Evolutionary conservation across 83 land plant species (phyloP).

Genomic region (Isoetes engelmannii): DNA sequence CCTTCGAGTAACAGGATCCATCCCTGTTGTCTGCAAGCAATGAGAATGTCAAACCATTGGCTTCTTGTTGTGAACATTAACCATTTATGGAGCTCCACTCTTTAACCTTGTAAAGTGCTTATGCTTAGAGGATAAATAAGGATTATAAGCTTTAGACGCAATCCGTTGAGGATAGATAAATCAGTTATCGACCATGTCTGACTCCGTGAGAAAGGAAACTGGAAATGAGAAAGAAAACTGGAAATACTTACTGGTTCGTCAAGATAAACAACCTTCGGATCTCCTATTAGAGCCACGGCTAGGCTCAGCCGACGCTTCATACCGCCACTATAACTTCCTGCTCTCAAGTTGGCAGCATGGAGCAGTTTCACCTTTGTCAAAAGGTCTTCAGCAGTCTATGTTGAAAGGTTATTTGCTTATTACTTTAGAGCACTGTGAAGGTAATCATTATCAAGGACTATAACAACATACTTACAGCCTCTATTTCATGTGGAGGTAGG

Average conservation of each 20-base stretch:
- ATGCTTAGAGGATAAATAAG: too few relatives aligned
- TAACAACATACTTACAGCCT: constrained; percentile 39
- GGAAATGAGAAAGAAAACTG: too few relatives aligned
- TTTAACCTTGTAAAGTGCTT: too few relatives aligned
- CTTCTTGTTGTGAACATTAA: too few relatives aligned
- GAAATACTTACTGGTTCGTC: constrained; percentile 67
- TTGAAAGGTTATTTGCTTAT: neutral
- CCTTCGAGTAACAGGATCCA: constrained; percentile 85
- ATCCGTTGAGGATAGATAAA: too few relatives aligned
- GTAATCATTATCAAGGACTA: neutral
- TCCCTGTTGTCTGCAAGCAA: constrained; percentile 39
- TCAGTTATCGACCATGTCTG: too few relatives aligned
- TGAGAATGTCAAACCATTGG: too few relatives aligned
- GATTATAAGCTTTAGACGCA: too few relatives aligned
- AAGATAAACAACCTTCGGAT: constrained; percentile 77
- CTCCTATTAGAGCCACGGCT: constrained; percentile 77
- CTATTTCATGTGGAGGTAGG: constrained; percentile 41
- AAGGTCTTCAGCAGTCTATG: constrained; percentile 45
- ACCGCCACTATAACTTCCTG: constrained; percentile 84
- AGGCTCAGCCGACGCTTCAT: constrained; percentile 90
- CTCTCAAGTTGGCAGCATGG: constrained; percentile 47
- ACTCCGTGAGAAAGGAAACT: too few relatives aligned
- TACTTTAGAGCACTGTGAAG: neutral
- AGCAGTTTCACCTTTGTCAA: constrained; percentile 50
- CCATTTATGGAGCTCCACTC: too few relatives aligned